A percentile compares a stretch with the other conserved stretches of the same genome.
Evolutionary conservation across 2,329 filamentous ascomycete genomes (phyloP).

Genomic region (Aspergillus pseudoviridinutans): DNA sequence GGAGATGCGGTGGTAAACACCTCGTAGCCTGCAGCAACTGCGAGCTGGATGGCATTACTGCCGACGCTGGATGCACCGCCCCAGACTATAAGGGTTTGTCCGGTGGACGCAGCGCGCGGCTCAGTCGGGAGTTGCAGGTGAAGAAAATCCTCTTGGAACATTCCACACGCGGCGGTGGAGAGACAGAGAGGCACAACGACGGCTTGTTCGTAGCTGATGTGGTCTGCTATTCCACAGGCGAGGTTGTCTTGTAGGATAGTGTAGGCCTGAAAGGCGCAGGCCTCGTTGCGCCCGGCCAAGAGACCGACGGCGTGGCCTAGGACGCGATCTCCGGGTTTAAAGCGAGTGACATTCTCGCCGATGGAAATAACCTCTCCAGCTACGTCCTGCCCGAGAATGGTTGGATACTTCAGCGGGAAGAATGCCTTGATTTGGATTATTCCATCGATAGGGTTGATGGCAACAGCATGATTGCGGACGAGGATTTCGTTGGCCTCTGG

Average conservation of each 20-base stretch:
- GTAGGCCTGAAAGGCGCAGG: constrained; percentile 30
- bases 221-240: constrained; percentile 22
- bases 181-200: constrained; percentile 30
- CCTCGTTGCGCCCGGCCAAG: constrained; percentile 3
- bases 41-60: constrained; percentile 11
- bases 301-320: constrained; percentile 20
- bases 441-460: constrained; percentile 32
- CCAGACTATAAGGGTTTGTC: constrained; percentile 7
- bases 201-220: constrained; percentile 26
- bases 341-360: constrained; percentile 8
- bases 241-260: constrained; percentile 19
- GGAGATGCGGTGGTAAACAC: constrained; percentile 10
- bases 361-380: constrained; percentile 12
- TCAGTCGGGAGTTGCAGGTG: constrained; percentile 13
- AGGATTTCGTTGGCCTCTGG: constrained; percentile 14
- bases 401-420: constrained; percentile 7
- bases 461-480: constrained; percentile 21
- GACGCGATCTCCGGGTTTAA: constrained; percentile 25
- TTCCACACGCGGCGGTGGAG: constrained; percentile 25
- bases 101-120: too few relatives aligned
- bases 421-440: constrained; percentile 23
- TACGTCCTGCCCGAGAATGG: constrained; percentile 15
- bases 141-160: constrained; percentile 27
- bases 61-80: constrained; percentile 16
- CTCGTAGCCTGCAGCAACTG: constrained; percentile 10